Percentiles rank a stretch among this genome's conserved stretches.
Conservation (phyloP, 2,329 filamentous ascomycete species). For the Didymella pinodella region DNA sequence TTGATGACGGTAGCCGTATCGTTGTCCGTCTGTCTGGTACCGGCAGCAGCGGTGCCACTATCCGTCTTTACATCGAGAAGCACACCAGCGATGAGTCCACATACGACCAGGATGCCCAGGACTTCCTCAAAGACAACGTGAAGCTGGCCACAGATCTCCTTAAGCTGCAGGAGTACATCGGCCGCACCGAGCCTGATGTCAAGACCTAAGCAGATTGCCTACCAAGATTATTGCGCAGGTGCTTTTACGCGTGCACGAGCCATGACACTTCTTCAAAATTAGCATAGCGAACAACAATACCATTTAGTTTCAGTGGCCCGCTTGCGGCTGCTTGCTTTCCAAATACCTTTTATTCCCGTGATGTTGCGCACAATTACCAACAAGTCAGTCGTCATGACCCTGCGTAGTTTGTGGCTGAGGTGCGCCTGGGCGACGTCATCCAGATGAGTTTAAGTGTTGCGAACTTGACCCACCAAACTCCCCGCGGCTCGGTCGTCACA, state of each 20-base stretch:
- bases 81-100: slow-evolving; percentile 82
- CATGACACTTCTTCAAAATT: slow-evolving; percentile 21
- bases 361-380: slow-evolving; percentile 2
- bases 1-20: slow-evolving; percentile 92
- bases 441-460: slow-evolving; percentile 5
- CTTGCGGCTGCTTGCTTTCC: slow-evolving; percentile 1
- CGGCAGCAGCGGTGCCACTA: slow-evolving; percentile 92
- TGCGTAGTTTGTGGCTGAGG: slow-evolving; percentile 19
- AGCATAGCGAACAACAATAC: slow-evolving; percentile 24
- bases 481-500: slow-evolving; percentile 18
- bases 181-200: slow-evolving; percentile 91
- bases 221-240: neutral
- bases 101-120: slow-evolving; percentile 85
- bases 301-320: slow-evolving; percentile 10
- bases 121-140: slow-evolving; percentile 91
- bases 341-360: neutral
- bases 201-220: slow-evolving; percentile 72
- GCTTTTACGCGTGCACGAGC: slow-evolving; percentile 18
- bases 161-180: slow-evolving; percentile 93
- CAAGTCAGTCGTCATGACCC: slow-evolving; percentile 12
- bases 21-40: slow-evolving; percentile 95
- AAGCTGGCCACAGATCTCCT: slow-evolving; percentile 83
- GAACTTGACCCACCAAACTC: slow-evolving; percentile 13
- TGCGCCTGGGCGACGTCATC: slow-evolving; percentile 13
- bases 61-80: slow-evolving; percentile 96